Percentiles rank a stretch among this genome's conserved stretches.
Evolutionary conservation across 1,139 yeast genomes (phyloP).

Genomic region (Geotrichum candidum): DNA sequence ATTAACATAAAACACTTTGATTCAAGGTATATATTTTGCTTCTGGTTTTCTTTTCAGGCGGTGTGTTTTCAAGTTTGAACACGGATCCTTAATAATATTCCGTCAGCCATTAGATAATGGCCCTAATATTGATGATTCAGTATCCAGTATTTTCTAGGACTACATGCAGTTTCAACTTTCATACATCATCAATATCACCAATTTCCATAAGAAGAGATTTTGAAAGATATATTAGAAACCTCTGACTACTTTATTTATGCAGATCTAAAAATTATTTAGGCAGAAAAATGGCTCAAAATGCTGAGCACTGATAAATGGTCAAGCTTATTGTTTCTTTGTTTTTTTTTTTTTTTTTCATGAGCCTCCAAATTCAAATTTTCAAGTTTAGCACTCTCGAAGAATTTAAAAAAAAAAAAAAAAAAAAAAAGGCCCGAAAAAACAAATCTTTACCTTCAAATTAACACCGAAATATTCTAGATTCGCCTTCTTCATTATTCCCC

Average conservation of each 20-base stretch:
- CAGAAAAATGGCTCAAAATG: background rate
- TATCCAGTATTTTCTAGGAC: too few relatives aligned
- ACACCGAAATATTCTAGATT: background rate
- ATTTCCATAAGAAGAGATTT: too few relatives aligned
- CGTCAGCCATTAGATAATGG: too few relatives aligned
- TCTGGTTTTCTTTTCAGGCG: too few relatives aligned
- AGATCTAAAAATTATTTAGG: background rate
- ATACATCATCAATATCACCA: too few relatives aligned
- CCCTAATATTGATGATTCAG: too few relatives aligned
- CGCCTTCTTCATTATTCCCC: background rate
- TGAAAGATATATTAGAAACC: background rate
- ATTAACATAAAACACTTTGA: too few relatives aligned
- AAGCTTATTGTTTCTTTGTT: background rate
- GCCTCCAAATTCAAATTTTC: background rate
- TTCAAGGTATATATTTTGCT: too few relatives aligned
- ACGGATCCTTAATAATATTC: too few relatives aligned
- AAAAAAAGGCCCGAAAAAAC: background rate
- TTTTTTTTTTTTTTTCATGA: background rate
- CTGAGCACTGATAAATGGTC: background rate
- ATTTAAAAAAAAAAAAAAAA: background rate
- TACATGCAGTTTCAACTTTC: too few relatives aligned
- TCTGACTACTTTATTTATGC: background rate
- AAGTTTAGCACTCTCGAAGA: background rate
- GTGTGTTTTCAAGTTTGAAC: too few relatives aligned
- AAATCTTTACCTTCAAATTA: background rate